These are phyloP conservation scores for Vachellia pachyceras DNA, from an alignment of 306 rosid genomes.

Conservation along the genomic window DNA sequence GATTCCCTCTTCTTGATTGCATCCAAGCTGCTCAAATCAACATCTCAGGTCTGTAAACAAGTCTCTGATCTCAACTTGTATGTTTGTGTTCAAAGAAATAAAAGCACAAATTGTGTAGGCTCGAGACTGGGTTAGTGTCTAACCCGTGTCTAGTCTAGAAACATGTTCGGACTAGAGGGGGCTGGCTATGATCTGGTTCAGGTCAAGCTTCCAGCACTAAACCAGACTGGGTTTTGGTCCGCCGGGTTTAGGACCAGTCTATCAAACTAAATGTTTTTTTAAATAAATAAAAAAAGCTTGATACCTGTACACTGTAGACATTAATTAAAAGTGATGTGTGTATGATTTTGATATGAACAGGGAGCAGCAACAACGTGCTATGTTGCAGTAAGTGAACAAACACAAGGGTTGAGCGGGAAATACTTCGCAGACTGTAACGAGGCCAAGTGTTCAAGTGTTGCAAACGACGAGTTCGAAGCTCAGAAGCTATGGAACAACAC, in stretches of 20 bases:
- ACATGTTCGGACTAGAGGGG: too few relatives aligned
- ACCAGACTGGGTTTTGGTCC: too few relatives aligned
- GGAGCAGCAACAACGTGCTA: slow-evolving; percentile 95
- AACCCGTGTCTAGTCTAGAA: too few relatives aligned
- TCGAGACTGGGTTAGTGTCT: too few relatives aligned
- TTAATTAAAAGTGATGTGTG: background rate
- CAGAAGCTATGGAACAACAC: slow-evolving; percentile 77
- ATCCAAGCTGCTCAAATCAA: slow-evolving; percentile 81
- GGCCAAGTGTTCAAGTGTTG: slow-evolving; percentile 68
- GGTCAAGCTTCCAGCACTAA: too few relatives aligned
- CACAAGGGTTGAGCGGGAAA: slow-evolving; percentile 74
- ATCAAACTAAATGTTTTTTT: too few relatives aligned
- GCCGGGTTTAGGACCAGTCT: too few relatives aligned
- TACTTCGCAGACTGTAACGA: slow-evolving; percentile 90
- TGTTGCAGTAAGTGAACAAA: slow-evolving; percentile 74
- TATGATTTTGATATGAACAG: slow-evolving; percentile 28
- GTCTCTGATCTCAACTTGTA: background rate
- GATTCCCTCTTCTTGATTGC: slow-evolving; percentile 93
- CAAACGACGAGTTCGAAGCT: slow-evolving; percentile 82
- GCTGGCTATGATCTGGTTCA: too few relatives aligned
- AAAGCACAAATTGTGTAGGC: too few relatives aligned
- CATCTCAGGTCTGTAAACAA: slow-evolving; percentile 69
- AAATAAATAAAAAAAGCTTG: too few relatives aligned
- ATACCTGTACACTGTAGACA: background rate
- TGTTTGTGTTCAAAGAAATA: background rate